Conservation (phyloP, 257 asterid genomes). For the Ophiorrhiza pumila region DNA sequence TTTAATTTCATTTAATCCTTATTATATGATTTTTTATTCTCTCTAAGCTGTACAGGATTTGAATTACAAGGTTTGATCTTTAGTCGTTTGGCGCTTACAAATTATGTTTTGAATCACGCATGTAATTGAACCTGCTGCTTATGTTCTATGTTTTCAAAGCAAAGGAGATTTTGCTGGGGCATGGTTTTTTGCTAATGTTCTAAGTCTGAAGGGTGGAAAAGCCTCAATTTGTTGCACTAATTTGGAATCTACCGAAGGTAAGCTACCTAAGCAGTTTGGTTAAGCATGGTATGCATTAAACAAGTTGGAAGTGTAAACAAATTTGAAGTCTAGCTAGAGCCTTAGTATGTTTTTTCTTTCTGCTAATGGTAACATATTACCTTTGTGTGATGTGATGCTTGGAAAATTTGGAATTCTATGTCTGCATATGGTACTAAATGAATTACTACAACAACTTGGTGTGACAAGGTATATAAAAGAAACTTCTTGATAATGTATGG, state of each 20-base stretch:
- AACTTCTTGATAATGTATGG: not conserved
- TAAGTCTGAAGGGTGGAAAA: conserved; percentile 61
- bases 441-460: not conserved
- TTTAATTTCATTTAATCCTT: not conserved
- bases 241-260: conserved; percentile 65
- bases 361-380: not conserved
- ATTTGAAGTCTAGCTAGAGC: not conserved
- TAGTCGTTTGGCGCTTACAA: not conserved
- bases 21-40: not conserved
- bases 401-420: not conserved
- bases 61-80: not conserved
- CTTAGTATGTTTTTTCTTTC: not conserved
- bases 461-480: not conserved
- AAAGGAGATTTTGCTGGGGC: conserved; percentile 55
- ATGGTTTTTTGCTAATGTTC: conserved; percentile 74
- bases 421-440: not conserved
- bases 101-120: not conserved
- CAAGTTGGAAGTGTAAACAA: not conserved
- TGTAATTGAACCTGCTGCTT: not conserved
- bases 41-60: not conserved
- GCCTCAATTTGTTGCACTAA: conserved; percentile 68
- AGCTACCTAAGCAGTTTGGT: conserved; percentile 26
- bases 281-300: not conserved
- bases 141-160: conserved; percentile 68
- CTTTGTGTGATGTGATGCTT: not conserved